A percentile compares a stretch with the other conserved stretches of the same genome.
Conservation (phyloP, 202 grass and related monocot genomes). For the Setaria italica region DNA sequence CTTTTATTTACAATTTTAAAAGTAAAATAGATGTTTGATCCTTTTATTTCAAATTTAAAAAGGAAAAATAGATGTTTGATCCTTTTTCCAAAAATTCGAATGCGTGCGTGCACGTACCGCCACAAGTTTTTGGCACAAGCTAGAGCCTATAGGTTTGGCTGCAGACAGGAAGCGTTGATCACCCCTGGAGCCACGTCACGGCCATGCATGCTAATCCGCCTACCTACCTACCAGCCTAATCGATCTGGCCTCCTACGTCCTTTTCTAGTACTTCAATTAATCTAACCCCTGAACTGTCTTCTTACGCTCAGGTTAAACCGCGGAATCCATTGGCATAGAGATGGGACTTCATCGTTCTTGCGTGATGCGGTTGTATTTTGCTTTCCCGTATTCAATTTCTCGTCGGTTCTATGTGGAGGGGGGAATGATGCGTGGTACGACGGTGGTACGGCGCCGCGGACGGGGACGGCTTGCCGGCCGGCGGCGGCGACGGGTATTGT, state of each 20-base stretch:
- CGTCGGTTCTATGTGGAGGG: not conserved
- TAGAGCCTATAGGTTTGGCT: not conserved
- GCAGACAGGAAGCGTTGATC: not conserved
- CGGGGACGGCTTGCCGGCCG: constrained; percentile 2
- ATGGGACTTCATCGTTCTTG: not conserved
- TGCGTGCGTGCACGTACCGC: not conserved
- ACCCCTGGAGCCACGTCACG: not conserved
- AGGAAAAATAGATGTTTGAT: not conserved
- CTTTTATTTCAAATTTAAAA: too few relatives aligned
- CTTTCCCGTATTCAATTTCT: not conserved
- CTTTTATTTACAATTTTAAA: too few relatives aligned
- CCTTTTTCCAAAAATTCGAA: too few relatives aligned
- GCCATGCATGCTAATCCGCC: not conserved
- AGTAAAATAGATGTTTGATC: too few relatives aligned
- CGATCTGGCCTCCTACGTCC: not conserved
- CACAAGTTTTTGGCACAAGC: not conserved
- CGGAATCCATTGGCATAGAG: too few relatives aligned
- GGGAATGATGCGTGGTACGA: not conserved
- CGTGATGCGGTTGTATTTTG: not conserved
- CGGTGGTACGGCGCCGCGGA: constrained; percentile 30
- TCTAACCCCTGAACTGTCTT: not conserved
- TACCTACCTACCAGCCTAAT: not conserved
- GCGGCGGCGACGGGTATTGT: not conserved
- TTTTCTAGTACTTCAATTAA: not conserved
- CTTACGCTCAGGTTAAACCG: too few relatives aligned